Base-by-base conservation (phyloP, 768 basidiomycete genomes). In the Pleurotus pulmonarius region DNA sequence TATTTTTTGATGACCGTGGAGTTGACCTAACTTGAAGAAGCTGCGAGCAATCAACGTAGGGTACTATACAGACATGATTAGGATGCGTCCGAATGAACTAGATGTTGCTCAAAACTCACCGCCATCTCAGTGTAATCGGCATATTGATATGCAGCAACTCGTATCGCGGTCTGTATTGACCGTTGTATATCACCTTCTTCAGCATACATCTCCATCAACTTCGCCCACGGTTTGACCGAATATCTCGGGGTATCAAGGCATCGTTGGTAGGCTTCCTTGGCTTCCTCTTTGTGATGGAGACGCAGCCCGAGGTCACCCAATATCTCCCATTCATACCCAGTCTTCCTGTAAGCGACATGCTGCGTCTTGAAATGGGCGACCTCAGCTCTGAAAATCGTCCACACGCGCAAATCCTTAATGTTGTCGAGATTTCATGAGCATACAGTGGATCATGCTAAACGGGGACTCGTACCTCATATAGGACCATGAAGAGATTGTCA, bases 341-440 rank as follows among this genome's bases (percentile, higher is more conserved):
- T 98, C 76, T 98, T 98, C 58, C 94, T 86, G 69, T 99, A 99
- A 0, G 95, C 94, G 56, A 98, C 90, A 61, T 97, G 95, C 69
- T 98, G 96, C 2, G 94, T 95, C 68, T 97, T 98, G 83, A 97
- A 99, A 68, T 99, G 97, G 0, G 95, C 94, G 9, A 98, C 91
- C 67, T 98, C 97, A 2, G 97, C 96, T 20, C 97, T 83, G 84
- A 96, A 99, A 65, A 99, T 98, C 1, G 97, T 99, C 89, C 96
- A 98, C 3, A 99, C 91, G 13, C 97, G 86, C 39, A 99, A 77
- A 69, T 99, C 97, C 92, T 95, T 59, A 3, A 34, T 9, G 12
- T 25, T 1, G 37, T 7, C 6, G 1, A 12, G 1, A n/a, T 6
- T 5, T 15, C 12, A n/a, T 60, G 12, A 56, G 56, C 40, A 45